Base-by-base conservation (phyloP, 352 stramenopile species). In the Pythium phragmiticola region DNA sequence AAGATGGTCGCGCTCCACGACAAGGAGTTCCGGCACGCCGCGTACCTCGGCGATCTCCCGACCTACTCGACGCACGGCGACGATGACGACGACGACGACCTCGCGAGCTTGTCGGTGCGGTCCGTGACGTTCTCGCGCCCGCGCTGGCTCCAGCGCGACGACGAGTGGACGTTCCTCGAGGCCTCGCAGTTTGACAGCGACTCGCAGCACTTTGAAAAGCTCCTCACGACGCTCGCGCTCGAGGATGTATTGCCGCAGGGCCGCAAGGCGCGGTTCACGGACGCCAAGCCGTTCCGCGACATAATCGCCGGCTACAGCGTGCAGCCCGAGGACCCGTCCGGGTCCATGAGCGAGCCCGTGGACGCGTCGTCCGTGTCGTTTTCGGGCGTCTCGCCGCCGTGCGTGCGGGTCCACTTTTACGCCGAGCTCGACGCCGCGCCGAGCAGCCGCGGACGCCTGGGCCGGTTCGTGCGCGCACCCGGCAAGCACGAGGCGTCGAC, bases 131-230 rank as follows among this genome's bases (percentile, higher is more conserved):
- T 66, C 33, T 30, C 60, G 5, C 48, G 46, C 13, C 17, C 19
- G 14, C 47, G 39, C 9, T 67, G 58, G 65, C 49, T 72, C 6
- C 9, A 50, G n/a, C 53, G 47, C 52, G 43, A 64, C 47, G 65
- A 72, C 34, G 42, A 67, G 14, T 72, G 65, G 65, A 54, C 19
- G 17, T 67, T 48, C 46, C 37, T 72, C 26, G 65, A 72, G 17
- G 36, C 52, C 6, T 42, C 52, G 33, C n/a, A 56, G 33, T 63
- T 57, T 17, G 65, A 63, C 23, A 11, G 21, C 26, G 21, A 55
- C 41, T 39, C 23, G 28, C 42, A 66, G 33, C 45, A 52, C 43
- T 66, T 63, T 28, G 64, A 70, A 33, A 65, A 63, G 45, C 28
- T 60, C 21, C 49, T 63, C 7, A 70, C 64, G 30, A 62, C 64